Base-by-base conservation (phyloP, 768 basidiomycete species). In the Rhizopogon rudus region DNA sequence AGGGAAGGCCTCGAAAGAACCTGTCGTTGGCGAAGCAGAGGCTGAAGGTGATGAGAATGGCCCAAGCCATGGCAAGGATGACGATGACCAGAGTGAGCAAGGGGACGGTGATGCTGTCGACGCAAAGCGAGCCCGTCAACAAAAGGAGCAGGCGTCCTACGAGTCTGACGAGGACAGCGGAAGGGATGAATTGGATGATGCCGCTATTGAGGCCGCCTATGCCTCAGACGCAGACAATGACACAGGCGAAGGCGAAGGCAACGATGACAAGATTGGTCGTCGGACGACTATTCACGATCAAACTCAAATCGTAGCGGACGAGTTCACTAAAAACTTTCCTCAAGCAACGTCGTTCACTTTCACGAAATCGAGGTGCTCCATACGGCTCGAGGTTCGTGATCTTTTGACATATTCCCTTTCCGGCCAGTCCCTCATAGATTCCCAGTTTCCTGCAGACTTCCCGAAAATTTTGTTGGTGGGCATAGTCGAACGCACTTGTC, bases 391-490 rank as follows among this genome's bases (percentile, higher is more conserved):
- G 77, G 96, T 94, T 71, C 22, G 49, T 52, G 20, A 52, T 20
- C 12, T n/a, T 54, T 33, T 35, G 52, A 16, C 28, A 6, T 2
- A 13, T 5, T 14, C 46, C 31, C 35, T 48, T 54, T 40, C 40
- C 52, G n/a, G 13, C 50, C 5, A 28, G 40, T 33, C 52, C 6
- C 44, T 51, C 33, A 51, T 57, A 53, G 16, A 5, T 46, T 48
- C 50, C n/a, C 57, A 98, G 93, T 95, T 98, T 74, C 76, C 81
- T 10, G 81, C 88, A 43, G 84, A 91, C 63, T 87, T 93, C 67
- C 94, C 94, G 10, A 98, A 98, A 71, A 78, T 99, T 35, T 77
- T 99, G 20, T 80, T 99, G 42, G 93, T 98, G 46, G 96, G 94
- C 45, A 84, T 99, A 58, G 80, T 98, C 54, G 97, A 98, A 68